Evolutionary conservation across 2,329 filamentous ascomycete genomes (phyloP), one percentile per base, ranked within the genome.

Genomic region (Beauveria pseudobassiana): DNA sequence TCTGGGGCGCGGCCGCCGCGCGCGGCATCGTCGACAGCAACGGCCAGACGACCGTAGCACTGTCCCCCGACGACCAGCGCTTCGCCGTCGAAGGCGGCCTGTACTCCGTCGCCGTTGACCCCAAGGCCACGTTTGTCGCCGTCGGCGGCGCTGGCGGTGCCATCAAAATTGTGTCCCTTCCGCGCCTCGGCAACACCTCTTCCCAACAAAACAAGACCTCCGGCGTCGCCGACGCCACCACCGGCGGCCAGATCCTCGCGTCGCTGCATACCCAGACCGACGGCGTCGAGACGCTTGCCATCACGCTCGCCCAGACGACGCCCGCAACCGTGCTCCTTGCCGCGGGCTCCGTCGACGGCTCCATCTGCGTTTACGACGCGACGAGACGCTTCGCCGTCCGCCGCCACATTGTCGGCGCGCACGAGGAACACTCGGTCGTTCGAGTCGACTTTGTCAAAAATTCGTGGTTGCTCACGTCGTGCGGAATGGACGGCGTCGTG

Each of bases 71-170:
- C 16, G 95, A 99, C 75, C 90, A 96, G 78, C 87, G 95, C 52
- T 99, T 99, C 77, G 87, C 85, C 38, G 89, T 98, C 55, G 90
- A 96, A 63, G 95, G 93, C 26, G 95, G 95, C 0, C 80, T 99
- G 1, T 98, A 92, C 82, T 91, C 89, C 45, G 84, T 97, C 42
- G 91, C 90, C 20, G 80, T 97, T 65, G 88, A 93, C 6, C 92
- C 93, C 0, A 86, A 85, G 18, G 89, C 91, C 45, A 80, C 88
- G 0, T 88, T 96, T 65, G 86, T 92, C 1, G 93, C 91, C 0
- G 90, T 91, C 0, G 95, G 95, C 62, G 95, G 95, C 63, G 93
- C 91, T 1, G 90, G 88, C 62, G 95, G 95, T 30, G 83, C 90
- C 64, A 89, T 98, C 73, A 90, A 89, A 69, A 84, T 98, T 64